Evolutionary conservation across 768 basidiomycete species (phyloP).

Genomic region (Tephrocybe sp.): DNA sequence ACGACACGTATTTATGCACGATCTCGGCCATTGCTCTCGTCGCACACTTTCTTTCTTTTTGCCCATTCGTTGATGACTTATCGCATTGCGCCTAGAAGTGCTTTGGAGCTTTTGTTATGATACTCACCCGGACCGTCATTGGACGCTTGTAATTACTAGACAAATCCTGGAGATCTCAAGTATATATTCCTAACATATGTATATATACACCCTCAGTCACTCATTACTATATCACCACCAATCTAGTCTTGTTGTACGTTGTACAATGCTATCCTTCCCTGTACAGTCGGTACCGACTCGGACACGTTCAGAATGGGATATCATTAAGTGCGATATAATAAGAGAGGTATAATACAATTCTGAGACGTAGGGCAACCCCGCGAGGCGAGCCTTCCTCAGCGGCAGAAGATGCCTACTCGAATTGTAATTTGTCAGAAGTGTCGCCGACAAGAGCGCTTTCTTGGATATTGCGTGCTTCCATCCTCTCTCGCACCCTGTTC

Average conservation of each 20-base stretch:
- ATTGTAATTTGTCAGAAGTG: constrained; percentile 36
- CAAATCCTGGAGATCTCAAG: constrained; percentile 11
- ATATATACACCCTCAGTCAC: constrained; percentile 11
- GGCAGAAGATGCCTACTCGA: constrained; percentile 29
- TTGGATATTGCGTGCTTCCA: constrained; percentile 33
- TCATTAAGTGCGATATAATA: background rate
- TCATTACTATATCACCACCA: constrained; percentile 3
- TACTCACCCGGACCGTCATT: constrained; percentile 5
- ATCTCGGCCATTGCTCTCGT: constrained; percentile 1
- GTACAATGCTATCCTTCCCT: background rate
- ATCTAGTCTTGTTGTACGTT: constrained; percentile 5
- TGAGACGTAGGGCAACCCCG: constrained; percentile 7
- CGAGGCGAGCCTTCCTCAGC: constrained; percentile 14
- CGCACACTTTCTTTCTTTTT: constrained; percentile 1
- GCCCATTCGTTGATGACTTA: background rate
- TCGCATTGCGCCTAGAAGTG: background rate
- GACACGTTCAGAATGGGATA: constrained; percentile 2
- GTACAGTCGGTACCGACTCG: constrained; percentile 9
- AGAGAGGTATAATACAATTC: constrained; percentile 7
- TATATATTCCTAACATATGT: constrained; percentile 24
- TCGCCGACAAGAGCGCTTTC: constrained; percentile 23
- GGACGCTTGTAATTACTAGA: constrained; percentile 15
- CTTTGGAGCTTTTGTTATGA: constrained; percentile 2
- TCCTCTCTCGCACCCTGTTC: constrained; percentile 42
- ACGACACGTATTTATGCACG: constrained; percentile 6